phyloP scores from a whole-genome alignment of 768 basidiomycete species.

The Austroboletus festivus region DNA sequence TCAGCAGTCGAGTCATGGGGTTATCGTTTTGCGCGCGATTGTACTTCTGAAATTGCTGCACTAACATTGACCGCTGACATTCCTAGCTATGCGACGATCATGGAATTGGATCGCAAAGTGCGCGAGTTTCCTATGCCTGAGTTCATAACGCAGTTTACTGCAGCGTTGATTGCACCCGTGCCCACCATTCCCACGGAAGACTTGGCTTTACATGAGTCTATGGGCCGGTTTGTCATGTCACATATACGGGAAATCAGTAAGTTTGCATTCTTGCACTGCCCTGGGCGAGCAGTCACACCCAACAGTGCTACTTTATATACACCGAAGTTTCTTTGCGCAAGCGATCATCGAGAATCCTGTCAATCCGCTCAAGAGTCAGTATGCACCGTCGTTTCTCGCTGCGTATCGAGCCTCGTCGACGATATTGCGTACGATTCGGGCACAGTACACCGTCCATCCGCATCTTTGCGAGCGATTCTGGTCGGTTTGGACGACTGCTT shows the following conservation, averaged over 20 bases:
- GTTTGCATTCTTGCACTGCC: constrained; percentile 9
- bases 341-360: constrained; percentile 65
- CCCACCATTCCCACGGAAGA: constrained; percentile 14
- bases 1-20: constrained; percentile 55
- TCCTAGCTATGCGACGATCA: constrained; percentile 60
- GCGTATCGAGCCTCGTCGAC: constrained; percentile 57
- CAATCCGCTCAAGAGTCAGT: constrained; percentile 64
- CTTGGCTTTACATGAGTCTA: constrained; percentile 25
- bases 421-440: constrained; percentile 48
- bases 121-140: constrained; percentile 61
- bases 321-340: constrained; percentile 68
- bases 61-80: constrained; percentile 62
- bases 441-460: constrained; percentile 47
- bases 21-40: constrained; percentile 62
- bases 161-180: constrained; percentile 30
- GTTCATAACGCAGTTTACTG: constrained; percentile 36
- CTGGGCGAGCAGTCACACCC: background rate
- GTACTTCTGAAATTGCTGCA: constrained; percentile 59
- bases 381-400: constrained; percentile 63
- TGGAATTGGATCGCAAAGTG: constrained; percentile 67
- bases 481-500: constrained; percentile 61
- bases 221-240: constrained; percentile 39
- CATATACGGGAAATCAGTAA: constrained; percentile 37
- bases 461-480: constrained; percentile 53
- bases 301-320: constrained; percentile 59